These are phyloP conservation scores for Moesziomyces globuligerus DNA, from an alignment of 1,284 basidiomycete genomes.

Conservation along the genomic window DNA sequence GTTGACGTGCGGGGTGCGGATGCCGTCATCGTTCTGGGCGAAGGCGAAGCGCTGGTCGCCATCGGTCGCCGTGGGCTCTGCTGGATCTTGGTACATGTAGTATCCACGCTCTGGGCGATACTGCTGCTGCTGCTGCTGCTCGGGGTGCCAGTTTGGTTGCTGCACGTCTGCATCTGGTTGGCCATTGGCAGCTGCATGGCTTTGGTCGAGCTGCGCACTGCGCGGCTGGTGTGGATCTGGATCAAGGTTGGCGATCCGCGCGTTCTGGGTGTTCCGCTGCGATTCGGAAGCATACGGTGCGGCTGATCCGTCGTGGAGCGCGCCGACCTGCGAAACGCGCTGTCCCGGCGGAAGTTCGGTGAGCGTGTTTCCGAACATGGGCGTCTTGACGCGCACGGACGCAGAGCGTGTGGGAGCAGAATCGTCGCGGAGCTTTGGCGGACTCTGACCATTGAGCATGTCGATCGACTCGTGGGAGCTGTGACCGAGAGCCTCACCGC, in stretches of 20 bases:
- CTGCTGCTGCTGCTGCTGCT: conserved; percentile 2
- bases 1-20: conserved; percentile 11
- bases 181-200: not conserved
- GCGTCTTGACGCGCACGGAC: conserved; percentile 28
- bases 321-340: conserved; percentile 15
- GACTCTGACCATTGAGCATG: conserved; percentile 3
- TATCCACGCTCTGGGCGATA: conserved; percentile 3
- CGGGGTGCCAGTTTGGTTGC: not conserved
- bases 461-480: conserved; percentile 24
- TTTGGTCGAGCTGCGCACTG: not conserved
- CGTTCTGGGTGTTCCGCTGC: conserved; percentile 4
- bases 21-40: conserved; percentile 2
- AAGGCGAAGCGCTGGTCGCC: conserved; percentile 2
- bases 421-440: conserved; percentile 1
- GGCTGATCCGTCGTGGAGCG: conserved; percentile 6
- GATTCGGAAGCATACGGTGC: not conserved
- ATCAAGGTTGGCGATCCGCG: conserved; percentile 3
- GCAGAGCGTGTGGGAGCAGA: conserved; percentile 16
- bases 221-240: conserved; percentile 1
- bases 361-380: conserved; percentile 28
- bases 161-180: too few relatives aligned
- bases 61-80: not conserved
- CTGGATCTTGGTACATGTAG: conserved; percentile 3
- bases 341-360: conserved; percentile 21
- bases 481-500: conserved; percentile 4